Evolutionary conservation across 78 protist species (phyloP), one percentile per base, ranked within the genome.

Genomic region (Dictyostelium firmibasis): DNA sequence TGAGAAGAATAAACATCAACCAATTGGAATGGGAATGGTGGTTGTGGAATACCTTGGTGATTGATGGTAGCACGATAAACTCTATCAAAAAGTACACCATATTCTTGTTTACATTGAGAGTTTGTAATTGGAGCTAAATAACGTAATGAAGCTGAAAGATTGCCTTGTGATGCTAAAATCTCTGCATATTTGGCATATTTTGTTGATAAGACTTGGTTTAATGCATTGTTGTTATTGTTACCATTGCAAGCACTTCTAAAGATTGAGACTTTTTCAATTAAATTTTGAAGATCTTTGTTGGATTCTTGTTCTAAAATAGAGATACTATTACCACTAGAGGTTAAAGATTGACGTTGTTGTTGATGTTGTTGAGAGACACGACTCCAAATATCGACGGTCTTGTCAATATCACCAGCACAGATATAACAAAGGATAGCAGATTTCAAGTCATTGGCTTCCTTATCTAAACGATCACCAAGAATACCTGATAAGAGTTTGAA

Each of bases 341-440:
- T 20, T 18, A 20, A 16, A 8, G 31, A 36, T 75, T 14, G 53
- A 11, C 60, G 29, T 9, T 83, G 75, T 57, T 57, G 67, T 20
- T 16, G 35, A 14, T 83, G 57, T 27, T 85, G 91, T 44, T 83
- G 57, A 25, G n/a, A 25, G 14, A 10, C 20, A 20, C 95, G 18
- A 11, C 86, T 85, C 98, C 98, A 97, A 57, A 97, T 74, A 57
- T 78, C 41, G 29, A 78, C 86, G 33, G 96, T 70, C 43, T 81
- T 86, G 27, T 87, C 96, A 20, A 92, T 78, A 57, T 97, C 96
- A 31, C 97, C 96, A n/a, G 98, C 97, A 64, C 98, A 97, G 44
- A 97, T 97, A 74, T 92, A 97, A 87, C 98, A 97, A 41, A 92
- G 92, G 18, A 84, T 93, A 33, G 98, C 98, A 2, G 92, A 25